phyloP scores from a whole-genome alignment of 345 rosid species.

The Bruguiera sexangula region DNA sequence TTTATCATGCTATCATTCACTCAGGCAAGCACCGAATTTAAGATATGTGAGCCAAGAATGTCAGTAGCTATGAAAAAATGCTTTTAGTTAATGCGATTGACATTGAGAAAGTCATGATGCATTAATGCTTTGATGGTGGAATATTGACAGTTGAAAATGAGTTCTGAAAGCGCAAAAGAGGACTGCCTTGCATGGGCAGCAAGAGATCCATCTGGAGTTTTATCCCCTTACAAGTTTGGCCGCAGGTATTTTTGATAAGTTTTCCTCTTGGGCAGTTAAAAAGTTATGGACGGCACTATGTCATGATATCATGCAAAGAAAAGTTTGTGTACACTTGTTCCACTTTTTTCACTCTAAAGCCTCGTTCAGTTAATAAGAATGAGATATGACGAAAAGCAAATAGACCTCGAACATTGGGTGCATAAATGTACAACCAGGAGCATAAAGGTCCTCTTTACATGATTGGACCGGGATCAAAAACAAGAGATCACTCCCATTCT shows the following conservation, averaged over 20 bases:
- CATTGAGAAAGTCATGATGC: too few relatives aligned
- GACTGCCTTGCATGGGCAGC: constrained; percentile 2
- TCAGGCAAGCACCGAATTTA: too few relatives aligned
- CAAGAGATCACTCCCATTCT: not conserved
- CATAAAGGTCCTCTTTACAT: not conserved
- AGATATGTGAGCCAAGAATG: too few relatives aligned
- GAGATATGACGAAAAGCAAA: not conserved
- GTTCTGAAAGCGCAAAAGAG: not conserved
- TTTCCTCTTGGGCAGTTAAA: not conserved
- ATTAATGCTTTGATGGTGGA: too few relatives aligned
- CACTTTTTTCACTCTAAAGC: not conserved
- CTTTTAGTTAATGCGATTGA: too few relatives aligned
- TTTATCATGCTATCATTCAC: too few relatives aligned
- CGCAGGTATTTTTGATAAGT: not conserved
- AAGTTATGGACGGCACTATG: not conserved
- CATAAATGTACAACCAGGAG: not conserved
- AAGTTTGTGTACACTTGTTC: not conserved
- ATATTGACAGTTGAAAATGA: not conserved
- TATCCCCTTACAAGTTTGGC: constrained; percentile 1
- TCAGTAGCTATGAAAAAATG: too few relatives aligned
- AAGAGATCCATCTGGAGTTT: constrained; percentile 1
- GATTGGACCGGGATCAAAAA: not conserved
- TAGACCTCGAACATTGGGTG: not conserved
- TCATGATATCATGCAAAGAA: not conserved
- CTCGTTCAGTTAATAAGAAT: not conserved